Conservation (phyloP, 2,329 filamentous ascomycete genomes). For the Elsinoe ampelina region DNA sequence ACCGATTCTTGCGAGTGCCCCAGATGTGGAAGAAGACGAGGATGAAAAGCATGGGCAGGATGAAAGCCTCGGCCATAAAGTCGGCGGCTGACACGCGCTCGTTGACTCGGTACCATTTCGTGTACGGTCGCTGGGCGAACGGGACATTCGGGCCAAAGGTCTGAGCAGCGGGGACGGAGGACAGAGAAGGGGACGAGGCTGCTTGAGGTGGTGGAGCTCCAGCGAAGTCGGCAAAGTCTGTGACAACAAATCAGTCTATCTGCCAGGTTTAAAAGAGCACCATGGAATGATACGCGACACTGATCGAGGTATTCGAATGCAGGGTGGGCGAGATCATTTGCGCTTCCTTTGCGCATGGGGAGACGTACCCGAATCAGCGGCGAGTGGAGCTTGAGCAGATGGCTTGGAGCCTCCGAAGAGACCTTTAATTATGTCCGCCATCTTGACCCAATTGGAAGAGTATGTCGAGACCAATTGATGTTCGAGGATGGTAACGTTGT, state of each 20-base stretch:
- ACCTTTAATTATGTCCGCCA: conserved; percentile 53
- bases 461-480: not conserved
- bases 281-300: not conserved
- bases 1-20: conserved; percentile 70
- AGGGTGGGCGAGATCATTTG: conserved; percentile 9
- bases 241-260: conserved; percentile 11
- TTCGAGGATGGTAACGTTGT: no score
- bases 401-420: conserved; percentile 61
- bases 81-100: conserved; percentile 77
- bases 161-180: conserved; percentile 35
- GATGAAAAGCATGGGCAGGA: conserved; percentile 64
- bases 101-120: conserved; percentile 94
- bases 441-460: conserved; percentile 17
- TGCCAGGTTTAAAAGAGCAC: conserved; percentile 9
- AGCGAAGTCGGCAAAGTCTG: conserved; percentile 93
- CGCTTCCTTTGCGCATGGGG: conserved; percentile 5
- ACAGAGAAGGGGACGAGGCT: conserved; percentile 47
- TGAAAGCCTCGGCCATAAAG: conserved; percentile 78
- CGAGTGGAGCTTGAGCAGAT: conserved; percentile 34
- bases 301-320: conserved; percentile 13
- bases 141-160: conserved; percentile 35
- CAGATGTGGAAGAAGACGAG: conserved; percentile 72
- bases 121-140: conserved; percentile 56
- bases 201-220: conserved; percentile 59
- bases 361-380: conserved; percentile 55